phyloP scores from a whole-genome alignment of 257 asterid genomes.

The Solanum habrochaites region DNA sequence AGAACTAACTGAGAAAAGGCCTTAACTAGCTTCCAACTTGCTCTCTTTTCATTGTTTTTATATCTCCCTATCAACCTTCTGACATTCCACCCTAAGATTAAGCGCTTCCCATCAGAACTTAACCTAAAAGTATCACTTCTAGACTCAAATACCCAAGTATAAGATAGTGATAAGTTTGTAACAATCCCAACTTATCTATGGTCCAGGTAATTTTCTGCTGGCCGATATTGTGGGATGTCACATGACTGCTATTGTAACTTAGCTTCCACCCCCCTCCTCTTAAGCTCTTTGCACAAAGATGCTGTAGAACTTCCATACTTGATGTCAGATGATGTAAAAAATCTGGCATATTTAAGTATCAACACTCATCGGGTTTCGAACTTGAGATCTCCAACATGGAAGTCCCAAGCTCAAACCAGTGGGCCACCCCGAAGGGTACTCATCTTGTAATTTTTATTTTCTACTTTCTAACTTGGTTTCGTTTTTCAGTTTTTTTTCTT shows the following conservation, averaged over 20 bases:
- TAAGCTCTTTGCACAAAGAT: background rate
- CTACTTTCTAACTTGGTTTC: background rate
- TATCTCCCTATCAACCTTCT: background rate
- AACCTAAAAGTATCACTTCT: background rate
- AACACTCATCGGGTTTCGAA: background rate
- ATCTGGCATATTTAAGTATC: background rate
- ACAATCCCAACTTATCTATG: conserved; percentile 35
- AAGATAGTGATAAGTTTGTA: background rate
- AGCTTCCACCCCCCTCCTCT: background rate
- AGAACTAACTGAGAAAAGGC: background rate
- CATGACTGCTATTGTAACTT: background rate
- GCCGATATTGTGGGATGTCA: background rate
- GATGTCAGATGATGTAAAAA: background rate
- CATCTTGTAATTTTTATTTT: background rate
- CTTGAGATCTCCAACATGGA: no score
- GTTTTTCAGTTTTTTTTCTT: background rate
- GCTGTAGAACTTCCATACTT: background rate
- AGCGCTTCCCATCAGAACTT: background rate
- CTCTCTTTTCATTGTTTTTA: background rate
- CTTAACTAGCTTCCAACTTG: background rate
- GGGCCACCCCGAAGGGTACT: no score
- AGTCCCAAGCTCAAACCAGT: no score
- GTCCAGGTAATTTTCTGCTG: conserved; percentile 39
- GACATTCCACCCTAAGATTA: background rate
- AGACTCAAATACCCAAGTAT: background rate